Conservation (phyloP, 768 basidiomycete genomes). For the Phanerochaete sordida region DNA sequence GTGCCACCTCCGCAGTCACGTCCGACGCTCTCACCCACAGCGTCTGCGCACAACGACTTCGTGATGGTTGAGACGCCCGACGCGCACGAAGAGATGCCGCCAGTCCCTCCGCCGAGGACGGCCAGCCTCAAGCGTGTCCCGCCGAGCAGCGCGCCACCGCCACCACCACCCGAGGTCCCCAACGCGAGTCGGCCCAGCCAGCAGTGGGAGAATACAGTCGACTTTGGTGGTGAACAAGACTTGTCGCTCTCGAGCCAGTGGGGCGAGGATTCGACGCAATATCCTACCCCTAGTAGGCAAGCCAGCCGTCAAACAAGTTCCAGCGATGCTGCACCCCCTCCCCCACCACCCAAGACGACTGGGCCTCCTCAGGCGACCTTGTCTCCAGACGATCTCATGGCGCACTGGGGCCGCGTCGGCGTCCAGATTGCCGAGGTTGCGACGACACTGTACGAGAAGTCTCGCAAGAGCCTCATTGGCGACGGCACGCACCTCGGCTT, state of each 20-base stretch:
- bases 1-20: slow-evolving; percentile 17
- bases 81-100: slow-evolving; percentile 28
- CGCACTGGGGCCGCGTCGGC: slow-evolving; percentile 71
- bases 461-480: slow-evolving; percentile 74
- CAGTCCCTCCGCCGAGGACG: slow-evolving; percentile 42
- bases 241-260: slow-evolving; percentile 51
- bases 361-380: slow-evolving; percentile 14
- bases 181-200: slow-evolving; percentile 31
- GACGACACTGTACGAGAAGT: slow-evolving; percentile 62
- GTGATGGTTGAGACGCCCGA: slow-evolving; percentile 30
- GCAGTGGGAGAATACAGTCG: slow-evolving; percentile 70
- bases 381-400: slow-evolving; percentile 63
- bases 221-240: slow-evolving; percentile 48
- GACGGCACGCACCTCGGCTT: slow-evolving; percentile 86
- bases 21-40: slow-evolving; percentile 14
- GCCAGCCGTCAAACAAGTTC: no score
- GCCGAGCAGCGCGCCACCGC: slow-evolving; percentile 31
- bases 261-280: slow-evolving; percentile 53
- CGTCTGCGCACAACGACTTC: slow-evolving; percentile 26
- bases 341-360: neutral
- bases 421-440: slow-evolving; percentile 72
- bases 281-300: slow-evolving; percentile 21
- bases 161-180: slow-evolving; percentile 38
- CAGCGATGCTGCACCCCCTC: slow-evolving; percentile 22
- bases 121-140: slow-evolving; percentile 23